Percentiles rank a stretch among this genome's conserved stretches.
phyloP scores from a whole-genome alignment of 805 yeast species.

The Metschnikowia matae region DNA sequence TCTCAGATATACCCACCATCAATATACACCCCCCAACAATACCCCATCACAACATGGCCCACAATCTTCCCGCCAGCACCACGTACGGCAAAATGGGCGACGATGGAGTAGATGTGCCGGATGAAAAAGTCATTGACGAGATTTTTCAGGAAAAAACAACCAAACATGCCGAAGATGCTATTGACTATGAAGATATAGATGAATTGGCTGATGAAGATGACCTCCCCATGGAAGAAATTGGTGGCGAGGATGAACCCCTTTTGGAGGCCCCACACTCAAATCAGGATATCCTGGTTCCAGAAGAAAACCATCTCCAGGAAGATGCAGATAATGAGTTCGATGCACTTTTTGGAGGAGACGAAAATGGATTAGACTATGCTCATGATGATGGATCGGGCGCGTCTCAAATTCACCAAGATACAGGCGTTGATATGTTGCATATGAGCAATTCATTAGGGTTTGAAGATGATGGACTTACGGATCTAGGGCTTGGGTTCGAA shows the following conservation, averaged over 20 bases:
- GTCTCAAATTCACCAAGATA: constrained; percentile 3
- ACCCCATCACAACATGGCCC: not conserved
- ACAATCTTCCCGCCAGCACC: not conserved
- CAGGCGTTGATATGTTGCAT: constrained; percentile 16
- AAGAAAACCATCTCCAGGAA: constrained; percentile 24
- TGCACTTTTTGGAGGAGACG: constrained; percentile 36
- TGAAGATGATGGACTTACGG: constrained; percentile 19
- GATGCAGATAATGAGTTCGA: constrained; percentile 40
- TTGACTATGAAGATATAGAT: constrained; percentile 92
- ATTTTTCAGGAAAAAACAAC: constrained; percentile 38
- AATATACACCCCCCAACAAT: not conserved
- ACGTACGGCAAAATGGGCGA: constrained; percentile 2
- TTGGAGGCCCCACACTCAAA: not conserved
- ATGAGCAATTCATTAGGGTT: constrained; percentile 13
- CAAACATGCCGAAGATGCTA: constrained; percentile 84
- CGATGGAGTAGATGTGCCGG: constrained; percentile 27
- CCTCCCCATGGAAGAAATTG: constrained; percentile 6
- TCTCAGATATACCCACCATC: not conserved
- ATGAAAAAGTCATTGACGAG: constrained; percentile 35
- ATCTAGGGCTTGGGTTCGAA: constrained; percentile 18
- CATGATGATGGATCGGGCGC: constrained; percentile 17
- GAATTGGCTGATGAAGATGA: constrained; percentile 87
- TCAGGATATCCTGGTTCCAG: constrained; percentile 6
- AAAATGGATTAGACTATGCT: constrained; percentile 17
- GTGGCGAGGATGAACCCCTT: not conserved